Percentiles rank a stretch among this genome's conserved stretches.
Evolutionary conservation across 805 yeast species (phyloP).

Genomic region (Kodamaea lidongshanica): DNA sequence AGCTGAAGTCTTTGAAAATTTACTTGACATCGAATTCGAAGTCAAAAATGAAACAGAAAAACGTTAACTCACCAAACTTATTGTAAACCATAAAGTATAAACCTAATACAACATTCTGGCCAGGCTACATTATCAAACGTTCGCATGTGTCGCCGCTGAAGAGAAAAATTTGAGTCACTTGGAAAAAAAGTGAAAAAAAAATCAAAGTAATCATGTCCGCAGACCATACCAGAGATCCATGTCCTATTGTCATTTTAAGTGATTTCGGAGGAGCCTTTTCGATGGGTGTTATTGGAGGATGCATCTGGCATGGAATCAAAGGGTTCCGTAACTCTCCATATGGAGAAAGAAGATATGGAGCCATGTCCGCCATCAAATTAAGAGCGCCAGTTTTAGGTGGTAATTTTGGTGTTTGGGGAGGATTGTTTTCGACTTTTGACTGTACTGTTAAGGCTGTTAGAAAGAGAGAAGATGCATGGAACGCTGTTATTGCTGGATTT

Average conservation of each 20-base stretch:
- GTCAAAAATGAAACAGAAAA: no score
- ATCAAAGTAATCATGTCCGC: slow-evolving; percentile 56
- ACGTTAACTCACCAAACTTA: no score
- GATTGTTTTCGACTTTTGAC: slow-evolving; percentile 90
- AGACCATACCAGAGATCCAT: slow-evolving; percentile 98
- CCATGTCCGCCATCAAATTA: slow-evolving; percentile 83
- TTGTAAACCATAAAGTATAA: no score
- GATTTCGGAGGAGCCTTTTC: slow-evolving; percentile 99
- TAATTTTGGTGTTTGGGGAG: slow-evolving; percentile 99
- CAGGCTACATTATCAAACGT: no score
- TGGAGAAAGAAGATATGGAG: slow-evolving; percentile 91
- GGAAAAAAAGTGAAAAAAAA: background rate
- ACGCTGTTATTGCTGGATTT: slow-evolving; percentile 96
- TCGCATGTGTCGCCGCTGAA: background rate
- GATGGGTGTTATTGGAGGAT: slow-evolving; percentile 99
- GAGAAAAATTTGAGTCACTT: slow-evolving; percentile 1
- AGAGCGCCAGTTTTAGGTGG: slow-evolving; percentile 99
- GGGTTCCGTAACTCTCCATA: slow-evolving; percentile 97
- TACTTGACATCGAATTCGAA: no score
- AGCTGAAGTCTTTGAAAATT: no score
- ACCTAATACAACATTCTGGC: no score
- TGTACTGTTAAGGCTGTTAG: slow-evolving; percentile 93
- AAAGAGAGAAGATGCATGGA: slow-evolving; percentile 97
- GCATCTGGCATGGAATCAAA: slow-evolving; percentile 97
- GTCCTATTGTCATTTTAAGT: slow-evolving; percentile 91